Evolutionary conservation across 257 asterid genomes (phyloP), one percentile per base, ranked within the genome.

Genomic region (Salvia hispanica): DNA sequence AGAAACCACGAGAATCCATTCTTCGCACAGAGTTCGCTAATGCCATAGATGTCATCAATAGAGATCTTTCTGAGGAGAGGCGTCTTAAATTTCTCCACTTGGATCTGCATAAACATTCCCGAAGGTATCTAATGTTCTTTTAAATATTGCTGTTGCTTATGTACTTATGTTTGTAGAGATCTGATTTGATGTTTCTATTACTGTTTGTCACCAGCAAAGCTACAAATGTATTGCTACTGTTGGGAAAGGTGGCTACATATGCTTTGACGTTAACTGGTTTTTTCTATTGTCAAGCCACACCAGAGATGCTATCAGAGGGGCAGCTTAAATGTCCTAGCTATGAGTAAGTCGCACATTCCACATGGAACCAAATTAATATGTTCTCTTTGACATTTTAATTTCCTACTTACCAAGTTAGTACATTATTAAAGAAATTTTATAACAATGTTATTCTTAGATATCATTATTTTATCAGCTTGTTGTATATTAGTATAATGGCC

Each of bases 31-130:
- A 93, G 79, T 93, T 90, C 45, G 92, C 96, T 34, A 84, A 85
- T 76, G 99, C 99, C 11, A 93, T 93, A 68, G 92, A 90, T 80
- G 77, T 67, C 74, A 90, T 93, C 68, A 93, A 93, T 74, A 88
- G 80, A 77, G 92, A 86, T 77, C 73, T 93, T 21, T 64, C 91
- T 43, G 97, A 90, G 76, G 96, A 86, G 82, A 82, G 85, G 69
- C 93, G 83, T 60, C 96, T 93, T 66, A 93, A 81, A 81, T 93
- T 93, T 79, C 96, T 93, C 61, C 99, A 93, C 77, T 90, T 86
- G 97, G 99, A 93, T 79, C 81, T 94, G 85, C 77, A 91, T 79
- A 94, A 90, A 77, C 97, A 94, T 82, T 94, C 99, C n/a, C 91
- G 87, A 69, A 83, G 99, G 99, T 94, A 80, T 62, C 55, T 64